phyloP scores from a whole-genome alignment of 805 yeast species.

The Metschnikowia aberdeeniae region DNA sequence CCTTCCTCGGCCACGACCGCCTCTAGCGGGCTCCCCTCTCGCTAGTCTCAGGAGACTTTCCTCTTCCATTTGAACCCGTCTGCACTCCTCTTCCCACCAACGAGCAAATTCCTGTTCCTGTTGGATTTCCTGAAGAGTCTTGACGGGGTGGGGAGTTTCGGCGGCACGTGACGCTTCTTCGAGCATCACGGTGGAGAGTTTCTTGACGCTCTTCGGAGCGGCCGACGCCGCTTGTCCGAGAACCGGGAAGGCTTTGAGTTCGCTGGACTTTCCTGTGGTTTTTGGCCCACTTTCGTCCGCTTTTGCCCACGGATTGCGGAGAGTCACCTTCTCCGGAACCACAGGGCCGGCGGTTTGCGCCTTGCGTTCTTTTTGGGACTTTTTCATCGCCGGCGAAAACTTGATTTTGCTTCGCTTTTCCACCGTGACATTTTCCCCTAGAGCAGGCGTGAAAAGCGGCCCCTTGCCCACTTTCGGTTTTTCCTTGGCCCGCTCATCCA shows the following conservation, averaged over 20 bases:
- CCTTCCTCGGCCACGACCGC: slow-evolving; percentile 10
- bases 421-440: slow-evolving; percentile 12
- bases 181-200: slow-evolving; percentile 42
- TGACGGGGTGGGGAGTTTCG: slow-evolving; percentile 27
- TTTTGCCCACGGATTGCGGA: slow-evolving; percentile 12
- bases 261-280: neutral
- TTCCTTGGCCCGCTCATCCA: neutral
- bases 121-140: slow-evolving; percentile 64
- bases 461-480: neutral
- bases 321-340: neutral
- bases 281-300: neutral
- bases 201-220: slow-evolving; percentile 4
- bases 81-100: slow-evolving; percentile 85
- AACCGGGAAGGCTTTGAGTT: slow-evolving; percentile 17
- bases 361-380: slow-evolving; percentile 57
- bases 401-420: slow-evolving; percentile 24
- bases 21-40: slow-evolving; percentile 1
- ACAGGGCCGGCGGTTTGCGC: neutral
- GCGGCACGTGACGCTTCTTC: slow-evolving; percentile 37
- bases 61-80: slow-evolving; percentile 50
- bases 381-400: slow-evolving; percentile 36
- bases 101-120: slow-evolving; percentile 79
- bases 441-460: slow-evolving; percentile 2
- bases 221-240: slow-evolving; percentile 15
- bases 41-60: neutral